Base-by-base conservation (phyloP, 2,329 filamentous ascomycete genomes). In the Colletotrichum tamarilloi region DNA sequence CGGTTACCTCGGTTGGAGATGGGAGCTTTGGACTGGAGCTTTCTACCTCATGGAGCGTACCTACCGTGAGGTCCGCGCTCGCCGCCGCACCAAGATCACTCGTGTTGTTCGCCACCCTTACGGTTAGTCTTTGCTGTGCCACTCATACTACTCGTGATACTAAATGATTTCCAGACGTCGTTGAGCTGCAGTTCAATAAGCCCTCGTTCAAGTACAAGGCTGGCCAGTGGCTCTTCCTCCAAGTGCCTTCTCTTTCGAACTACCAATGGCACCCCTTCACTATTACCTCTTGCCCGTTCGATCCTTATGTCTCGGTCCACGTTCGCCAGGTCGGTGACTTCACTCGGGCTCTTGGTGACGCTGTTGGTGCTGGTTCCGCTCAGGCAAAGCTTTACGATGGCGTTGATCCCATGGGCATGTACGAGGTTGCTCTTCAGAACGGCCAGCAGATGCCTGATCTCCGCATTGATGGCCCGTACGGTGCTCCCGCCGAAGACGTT, bases 261-360 rank as follows among this genome's bases (percentile, higher is more conserved):
- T 92, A 95, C 80, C 95, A 99, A 85, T 99, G 97, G 97, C 97
- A 99, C 84, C 97, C 97, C 1, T 99, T 98, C 82, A 99, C 97
- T 80, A 98, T 99, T 83, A 99, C 97, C 2, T 98, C 97, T 11
- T 99, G 97, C 84, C 97, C 97, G 5, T 97, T 95, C 80, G 97
- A 99, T 79, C 94, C 94, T 0, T 98, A 98, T 80, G 91, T 98
- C 76, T 98, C 95, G 52, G 90, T 99, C 35, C 97, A 99, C 83
- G 92, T 99, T 72, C 94, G 97, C 62, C 97, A 98, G 85, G 96
- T 98, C 7, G 97, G 97, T 77, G 97, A 99, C 85, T 99, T 97
- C 81, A 99, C 97, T 14, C 91, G 92, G 74, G 91, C 93, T n/a
- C 90, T 99, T n/a, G 97, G 95, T 81, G 94, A 98, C 78, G 94